Conservation (phyloP, 1,284 basidiomycete genomes). For the Cystobasidium slooffiae region DNA sequence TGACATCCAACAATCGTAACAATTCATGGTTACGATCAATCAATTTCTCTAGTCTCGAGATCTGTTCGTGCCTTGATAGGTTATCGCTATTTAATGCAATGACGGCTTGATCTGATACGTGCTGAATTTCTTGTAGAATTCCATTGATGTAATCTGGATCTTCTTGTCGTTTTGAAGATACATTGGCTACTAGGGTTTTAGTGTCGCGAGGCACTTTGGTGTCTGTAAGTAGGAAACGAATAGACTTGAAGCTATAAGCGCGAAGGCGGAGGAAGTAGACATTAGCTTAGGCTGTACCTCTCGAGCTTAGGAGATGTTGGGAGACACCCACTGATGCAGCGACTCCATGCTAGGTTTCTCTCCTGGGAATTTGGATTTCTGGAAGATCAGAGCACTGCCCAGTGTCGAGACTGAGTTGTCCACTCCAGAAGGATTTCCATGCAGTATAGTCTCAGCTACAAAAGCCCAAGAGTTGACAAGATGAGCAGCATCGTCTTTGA, state of each 20-base stretch:
- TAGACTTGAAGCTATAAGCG: conserved; percentile 66
- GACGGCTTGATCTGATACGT: conserved; percentile 77
- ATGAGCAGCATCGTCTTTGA: conserved; percentile 68
- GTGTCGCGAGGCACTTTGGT: conserved; percentile 91
- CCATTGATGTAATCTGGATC: conserved; percentile 77
- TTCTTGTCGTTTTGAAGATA: conserved; percentile 73
- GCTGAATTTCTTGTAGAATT: conserved; percentile 76
- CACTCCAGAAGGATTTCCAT: conserved; percentile 96
- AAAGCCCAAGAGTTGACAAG: conserved; percentile 93
- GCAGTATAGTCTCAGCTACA: conserved; percentile 91
- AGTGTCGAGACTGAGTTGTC: conserved; percentile 94
- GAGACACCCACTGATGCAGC: conserved; percentile 72
- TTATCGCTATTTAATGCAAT: conserved; percentile 75
- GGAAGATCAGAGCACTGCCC: conserved; percentile 92
- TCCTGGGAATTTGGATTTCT: conserved; percentile 73
- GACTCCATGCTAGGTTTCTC: conserved; percentile 77
- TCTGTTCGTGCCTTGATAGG: conserved; percentile 66
- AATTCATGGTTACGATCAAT: conserved; percentile 88
- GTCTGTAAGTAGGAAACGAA: conserved; percentile 86
- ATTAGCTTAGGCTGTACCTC: conserved; percentile 26
- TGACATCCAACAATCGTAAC: conserved; percentile 87
- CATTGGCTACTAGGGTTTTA: conserved; percentile 89
- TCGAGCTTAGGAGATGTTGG: conserved; percentile 35
- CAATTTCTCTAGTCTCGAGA: conserved; percentile 64
- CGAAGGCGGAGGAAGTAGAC: neutral